These are phyloP conservation scores for Yamadazyma mexicana DNA, from an alignment of 1,139 yeast species.

Conservation along the genomic window DNA sequence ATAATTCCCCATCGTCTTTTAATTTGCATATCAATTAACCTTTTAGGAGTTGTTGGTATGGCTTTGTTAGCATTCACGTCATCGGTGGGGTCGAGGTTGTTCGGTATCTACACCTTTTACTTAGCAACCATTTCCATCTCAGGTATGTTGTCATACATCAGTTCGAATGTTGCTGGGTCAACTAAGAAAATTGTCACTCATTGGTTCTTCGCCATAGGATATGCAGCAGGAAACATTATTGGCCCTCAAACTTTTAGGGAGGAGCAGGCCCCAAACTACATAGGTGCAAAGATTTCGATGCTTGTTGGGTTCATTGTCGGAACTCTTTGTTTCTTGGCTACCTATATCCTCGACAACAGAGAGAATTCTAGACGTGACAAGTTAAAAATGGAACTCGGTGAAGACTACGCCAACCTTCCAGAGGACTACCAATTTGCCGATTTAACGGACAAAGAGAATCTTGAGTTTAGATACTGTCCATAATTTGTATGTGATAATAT, in stretches of 20 bases:
- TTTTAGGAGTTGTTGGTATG: constrained; percentile 29
- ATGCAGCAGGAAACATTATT: constrained; percentile 63
- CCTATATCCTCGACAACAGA: constrained; percentile 4
- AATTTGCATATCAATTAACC: constrained; percentile 22
- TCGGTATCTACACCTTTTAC: constrained; percentile 9
- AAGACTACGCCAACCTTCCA: constrained; percentile 11
- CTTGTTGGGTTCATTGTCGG: constrained; percentile 11
- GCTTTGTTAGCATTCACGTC: constrained; percentile 52
- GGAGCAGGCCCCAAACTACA: constrained; percentile 54
- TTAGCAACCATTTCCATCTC: constrained; percentile 8
- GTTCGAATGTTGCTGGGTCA: constrained; percentile 22
- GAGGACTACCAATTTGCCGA: constrained; percentile 59
- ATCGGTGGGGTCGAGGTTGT: constrained; percentile 5
- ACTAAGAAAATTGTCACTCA: constrained; percentile 20
- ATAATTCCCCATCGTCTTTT: constrained; percentile 35
- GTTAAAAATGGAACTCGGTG: constrained; percentile 1
- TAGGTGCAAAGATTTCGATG: constrained; percentile 39
- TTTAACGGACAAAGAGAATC: constrained; percentile 63
- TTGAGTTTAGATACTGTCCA: constrained; percentile 10
- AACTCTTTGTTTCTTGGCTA: constrained; percentile 3
- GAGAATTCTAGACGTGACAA: constrained; percentile 13
- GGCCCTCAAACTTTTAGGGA: constrained; percentile 69
- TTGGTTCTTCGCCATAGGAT: constrained; percentile 45
- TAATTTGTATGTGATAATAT: neutral
- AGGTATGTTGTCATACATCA: constrained; percentile 12